Evolutionary conservation across 768 basidiomycete species (phyloP), one percentile per base, ranked within the genome.

Genomic region (Trametes sanguinea): DNA sequence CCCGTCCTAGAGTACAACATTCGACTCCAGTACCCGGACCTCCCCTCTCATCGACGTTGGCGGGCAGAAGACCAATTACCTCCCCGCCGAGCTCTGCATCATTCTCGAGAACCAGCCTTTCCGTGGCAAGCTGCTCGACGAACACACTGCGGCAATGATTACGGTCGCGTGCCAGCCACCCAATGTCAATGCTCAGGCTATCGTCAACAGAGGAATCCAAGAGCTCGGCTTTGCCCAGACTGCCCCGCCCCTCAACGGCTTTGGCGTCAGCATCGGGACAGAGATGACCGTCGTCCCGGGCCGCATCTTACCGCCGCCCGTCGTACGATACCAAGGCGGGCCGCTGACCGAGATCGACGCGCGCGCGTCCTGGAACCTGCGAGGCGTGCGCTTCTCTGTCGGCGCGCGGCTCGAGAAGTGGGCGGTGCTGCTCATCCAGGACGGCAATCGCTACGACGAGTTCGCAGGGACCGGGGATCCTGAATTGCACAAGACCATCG

Each of bases 401-500:
- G 88, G 89, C 9, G 84, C 78, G 6, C 73, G 67, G 13, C 72
- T 94, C 51, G 76, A 76, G 27, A 83, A 82, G 27, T 92, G 90
- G 89, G 82, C 80, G 1, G 86, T 92, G 10, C 75, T 94, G 13
- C 75, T 91, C 45, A 84, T 94, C 65, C 75, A 78, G 59, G 90
- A 92, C 64, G 77, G 80, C 11, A 79, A 78, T 53, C 29, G 35
- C 13, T 69, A 82, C n/a, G 83, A 84, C 45, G 90, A 92, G 68
- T 92, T 92, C 65, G 37, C 45, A 1, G 81, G 78, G 9, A 61
- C 77, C 2, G 59, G 74, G 6, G 92, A 93, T 66, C 83, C 82
- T 2, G 78, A 79, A n/a, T 74, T 93, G 39, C 61, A 59, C 40
- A 46, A 61, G 3, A 74, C 77, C 2, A 72, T 90, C 10, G 64